These are phyloP conservation scores for Tillandsia fasciculata DNA, from an alignment of 176 grass and related monocot genomes.

Conservation along the genomic window DNA sequence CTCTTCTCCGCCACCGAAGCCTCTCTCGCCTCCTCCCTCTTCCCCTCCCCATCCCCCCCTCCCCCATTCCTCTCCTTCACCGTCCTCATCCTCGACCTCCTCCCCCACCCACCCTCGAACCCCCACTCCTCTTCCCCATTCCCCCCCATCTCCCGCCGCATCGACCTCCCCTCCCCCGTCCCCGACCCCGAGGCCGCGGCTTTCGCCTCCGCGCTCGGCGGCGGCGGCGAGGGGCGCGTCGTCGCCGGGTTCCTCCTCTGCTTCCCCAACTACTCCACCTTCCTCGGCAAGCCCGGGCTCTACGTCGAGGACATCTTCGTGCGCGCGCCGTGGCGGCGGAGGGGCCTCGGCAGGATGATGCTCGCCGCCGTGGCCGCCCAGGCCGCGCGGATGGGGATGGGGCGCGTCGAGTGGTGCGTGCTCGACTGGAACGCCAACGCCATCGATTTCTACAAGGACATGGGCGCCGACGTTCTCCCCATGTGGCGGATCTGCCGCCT, in stretches of 20 bases:
- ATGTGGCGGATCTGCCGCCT: constrained; percentile 91
- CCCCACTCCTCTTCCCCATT: neutral
- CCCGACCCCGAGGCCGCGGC: constrained; percentile 33
- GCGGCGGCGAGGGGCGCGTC: constrained; percentile 11
- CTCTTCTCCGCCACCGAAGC: constrained; percentile 67
- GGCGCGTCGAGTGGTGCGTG: constrained; percentile 78
- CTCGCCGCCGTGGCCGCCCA: constrained; percentile 58
- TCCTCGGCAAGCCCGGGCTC: constrained; percentile 56
- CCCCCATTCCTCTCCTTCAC: constrained; percentile 58
- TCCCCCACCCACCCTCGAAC: constrained; percentile 16
- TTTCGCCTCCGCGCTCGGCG: constrained; percentile 38
- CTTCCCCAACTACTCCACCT: constrained; percentile 69
- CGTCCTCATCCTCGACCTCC: constrained; percentile 49
- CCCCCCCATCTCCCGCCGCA: constrained; percentile 24
- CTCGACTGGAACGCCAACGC: constrained; percentile 88
- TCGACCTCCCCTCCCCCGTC: constrained; percentile 32
- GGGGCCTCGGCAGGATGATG: constrained; percentile 69
- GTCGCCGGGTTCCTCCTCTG: constrained; percentile 53
- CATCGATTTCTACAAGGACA: constrained; percentile 76
- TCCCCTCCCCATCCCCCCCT: constrained; percentile 39
- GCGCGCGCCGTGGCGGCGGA: constrained; percentile 65
- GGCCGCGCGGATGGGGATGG: constrained; percentile 68
- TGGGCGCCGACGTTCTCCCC: constrained; percentile 83
- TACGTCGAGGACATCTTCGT: constrained; percentile 70
- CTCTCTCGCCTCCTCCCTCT: constrained; percentile 31